Base-by-base conservation (phyloP, 495 filamentous ascomycete genomes). In the Cryomyces minteri region DNA sequence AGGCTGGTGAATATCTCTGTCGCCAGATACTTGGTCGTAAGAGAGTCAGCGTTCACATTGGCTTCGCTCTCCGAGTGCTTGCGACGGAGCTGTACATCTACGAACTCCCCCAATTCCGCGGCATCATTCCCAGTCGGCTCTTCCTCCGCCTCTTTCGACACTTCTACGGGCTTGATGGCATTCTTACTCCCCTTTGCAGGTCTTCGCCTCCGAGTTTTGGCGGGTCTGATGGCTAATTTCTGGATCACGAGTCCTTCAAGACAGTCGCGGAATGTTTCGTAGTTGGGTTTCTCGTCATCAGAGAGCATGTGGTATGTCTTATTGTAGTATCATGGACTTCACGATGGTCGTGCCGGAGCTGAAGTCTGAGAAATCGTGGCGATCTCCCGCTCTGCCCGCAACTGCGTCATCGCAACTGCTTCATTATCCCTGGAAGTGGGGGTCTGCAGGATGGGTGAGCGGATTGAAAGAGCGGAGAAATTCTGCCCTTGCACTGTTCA, bases 31-130 rank as follows among this genome's bases (percentile, higher is more conserved):
- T 84, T 49, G 28, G 39, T 36, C 6, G 18, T 25, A 2, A 25
- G 18, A 2, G 18, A 25, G 18, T 25, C 18, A 25, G 18, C 18
- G 38, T 14, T 11, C 5, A 12, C 29, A 25, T 28, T 29, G 34
- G 31, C 4, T 40, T 40, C 2, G n/a, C 18, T 25, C 18, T 25
- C 18, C 18, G 18, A 25, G 18, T 25, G 18, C 18, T 25, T 25
- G 18, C 18, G 18, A 2, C 2, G 31, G 33, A 45, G 10, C 50
- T 49, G 41, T 67, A 75, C 73, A 50, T 78, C 71, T 31, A 77
- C 74, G 57, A 88, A 90, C 5, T 88, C 84, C 39, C 68, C 70
- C 30, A 88, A 62, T 42, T 86, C 84, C 47, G 77, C 78, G 6
- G 74, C 72, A 53, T 76, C 69, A 43, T 55, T 54, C 8, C 12